These are phyloP conservation scores for Punica granatum DNA, from an alignment of 345 rosid genomes.

Conservation along the genomic window DNA sequence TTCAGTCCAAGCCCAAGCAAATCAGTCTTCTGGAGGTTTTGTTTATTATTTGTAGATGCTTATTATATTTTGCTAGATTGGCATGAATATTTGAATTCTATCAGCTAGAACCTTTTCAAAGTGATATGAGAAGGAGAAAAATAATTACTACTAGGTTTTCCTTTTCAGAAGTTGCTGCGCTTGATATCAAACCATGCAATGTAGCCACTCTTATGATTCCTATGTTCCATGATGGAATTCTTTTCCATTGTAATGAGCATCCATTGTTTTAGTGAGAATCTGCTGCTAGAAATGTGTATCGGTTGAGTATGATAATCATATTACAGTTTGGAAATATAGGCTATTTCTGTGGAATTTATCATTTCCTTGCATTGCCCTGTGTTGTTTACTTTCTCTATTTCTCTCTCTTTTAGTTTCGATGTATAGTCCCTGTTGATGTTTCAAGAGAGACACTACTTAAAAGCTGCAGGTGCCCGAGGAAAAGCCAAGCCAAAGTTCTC, in stretches of 20 bases:
- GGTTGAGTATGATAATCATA: not conserved
- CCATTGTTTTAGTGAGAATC: not conserved
- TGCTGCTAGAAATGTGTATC: not conserved
- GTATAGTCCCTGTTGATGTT: not conserved
- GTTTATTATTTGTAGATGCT: not conserved
- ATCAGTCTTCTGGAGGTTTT: slow-evolving; percentile 38
- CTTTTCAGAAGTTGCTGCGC: too few relatives aligned
- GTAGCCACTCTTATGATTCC: not conserved
- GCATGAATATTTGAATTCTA: not conserved
- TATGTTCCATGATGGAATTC: not conserved
- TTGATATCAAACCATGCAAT: not conserved
- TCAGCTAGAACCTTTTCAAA: not conserved
- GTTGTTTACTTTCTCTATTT: too few relatives aligned
- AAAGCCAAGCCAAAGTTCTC: slow-evolving; percentile 50
- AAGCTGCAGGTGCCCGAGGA: slow-evolving; percentile 35
- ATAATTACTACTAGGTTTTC: too few relatives aligned
- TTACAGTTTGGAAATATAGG: not conserved
- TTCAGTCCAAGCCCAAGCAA: slow-evolving; percentile 26
- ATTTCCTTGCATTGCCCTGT: not conserved
- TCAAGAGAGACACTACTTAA: not conserved
- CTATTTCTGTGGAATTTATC: not conserved
- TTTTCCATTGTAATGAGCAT: not conserved
- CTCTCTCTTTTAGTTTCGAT: not conserved
- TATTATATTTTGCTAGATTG: not conserved
- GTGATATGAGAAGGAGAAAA: too few relatives aligned